A percentile compares a stretch with the other conserved stretches of the same genome.
phyloP scores from a whole-genome alignment of 169 alveolate species.

The Plasmodium cynomolgi region DNA sequence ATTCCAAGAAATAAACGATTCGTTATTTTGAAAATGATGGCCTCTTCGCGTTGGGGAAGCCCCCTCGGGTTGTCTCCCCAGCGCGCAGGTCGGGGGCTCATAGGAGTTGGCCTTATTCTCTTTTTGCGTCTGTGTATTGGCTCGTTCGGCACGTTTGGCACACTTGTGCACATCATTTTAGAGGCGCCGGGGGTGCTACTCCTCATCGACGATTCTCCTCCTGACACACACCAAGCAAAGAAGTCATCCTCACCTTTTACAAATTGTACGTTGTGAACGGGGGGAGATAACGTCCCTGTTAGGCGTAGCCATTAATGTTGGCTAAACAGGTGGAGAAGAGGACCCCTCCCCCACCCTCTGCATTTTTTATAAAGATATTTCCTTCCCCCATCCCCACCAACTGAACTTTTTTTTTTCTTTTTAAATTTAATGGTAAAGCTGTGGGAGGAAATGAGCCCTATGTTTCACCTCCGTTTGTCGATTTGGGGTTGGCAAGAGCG shows the following conservation, averaged over 20 bases:
- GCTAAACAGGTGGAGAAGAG: background rate
- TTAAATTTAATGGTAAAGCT: background rate
- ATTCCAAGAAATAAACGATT: slow-evolving; percentile 56
- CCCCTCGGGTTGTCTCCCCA: background rate
- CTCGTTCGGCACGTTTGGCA: background rate
- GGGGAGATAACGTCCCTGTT: background rate
- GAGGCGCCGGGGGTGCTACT: background rate
- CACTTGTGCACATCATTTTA: background rate
- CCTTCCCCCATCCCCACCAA: background rate
- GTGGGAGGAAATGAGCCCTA: background rate
- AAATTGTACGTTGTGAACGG: background rate
- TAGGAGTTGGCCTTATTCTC: background rate
- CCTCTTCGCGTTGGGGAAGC: background rate
- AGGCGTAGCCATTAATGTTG: background rate
- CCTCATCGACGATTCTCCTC: background rate
- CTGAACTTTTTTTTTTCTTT: background rate
- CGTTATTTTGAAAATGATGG: background rate
- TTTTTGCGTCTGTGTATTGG: background rate
- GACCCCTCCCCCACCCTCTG: too few species aligned
- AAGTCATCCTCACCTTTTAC: background rate
- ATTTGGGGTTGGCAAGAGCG: background rate
- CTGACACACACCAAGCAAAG: background rate
- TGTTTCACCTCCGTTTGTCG: background rate
- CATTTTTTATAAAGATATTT: too few species aligned
- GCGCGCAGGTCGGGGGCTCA: background rate